phyloP scores from a whole-genome alignment of 352 stramenopile genomes.

The Globisporangium rhizosaccharum region DNA sequence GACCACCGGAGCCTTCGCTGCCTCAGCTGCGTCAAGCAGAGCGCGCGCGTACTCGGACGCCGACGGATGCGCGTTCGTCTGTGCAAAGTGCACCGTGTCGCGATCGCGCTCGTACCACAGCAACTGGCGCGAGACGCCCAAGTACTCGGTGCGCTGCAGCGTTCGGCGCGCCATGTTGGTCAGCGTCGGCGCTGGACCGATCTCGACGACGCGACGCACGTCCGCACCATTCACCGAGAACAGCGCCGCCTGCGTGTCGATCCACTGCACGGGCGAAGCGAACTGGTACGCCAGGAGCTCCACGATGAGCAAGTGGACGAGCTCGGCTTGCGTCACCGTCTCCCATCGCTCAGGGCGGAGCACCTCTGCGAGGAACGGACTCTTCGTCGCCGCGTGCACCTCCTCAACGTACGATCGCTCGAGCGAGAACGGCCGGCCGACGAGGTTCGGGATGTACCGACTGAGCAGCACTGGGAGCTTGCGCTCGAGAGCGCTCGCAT shows the following conservation, averaged over 20 bases:
- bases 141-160: conserved; percentile 63
- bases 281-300: conserved; percentile 89
- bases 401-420: conserved; percentile 71
- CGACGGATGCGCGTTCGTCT: conserved; percentile 19
- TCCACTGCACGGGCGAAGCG: conserved; percentile 86
- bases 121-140: conserved; percentile 50
- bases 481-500: conserved; percentile 53
- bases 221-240: conserved; percentile 49
- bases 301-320: conserved; percentile 72
- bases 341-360: conserved; percentile 64
- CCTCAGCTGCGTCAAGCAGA: conserved; percentile 13
- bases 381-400: conserved; percentile 69
- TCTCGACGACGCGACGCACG: conserved; percentile 76
- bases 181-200: conserved; percentile 73
- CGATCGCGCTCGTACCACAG: conserved; percentile 83
- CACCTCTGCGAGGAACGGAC: conserved; percentile 38
- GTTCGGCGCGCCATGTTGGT: conserved; percentile 83
- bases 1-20: not conserved
- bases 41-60: conserved; percentile 17
- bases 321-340: conserved; percentile 55
- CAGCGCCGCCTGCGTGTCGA: conserved; percentile 78
- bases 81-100: conserved; percentile 75
- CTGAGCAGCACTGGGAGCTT: conserved; percentile 65
- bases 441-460: conserved; percentile 86
- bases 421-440: conserved; percentile 74